Percentiles rank a stretch among this genome's conserved stretches.
phyloP scores from a whole-genome alignment of 768 basidiomycete genomes.

The Suillus luteus region DNA sequence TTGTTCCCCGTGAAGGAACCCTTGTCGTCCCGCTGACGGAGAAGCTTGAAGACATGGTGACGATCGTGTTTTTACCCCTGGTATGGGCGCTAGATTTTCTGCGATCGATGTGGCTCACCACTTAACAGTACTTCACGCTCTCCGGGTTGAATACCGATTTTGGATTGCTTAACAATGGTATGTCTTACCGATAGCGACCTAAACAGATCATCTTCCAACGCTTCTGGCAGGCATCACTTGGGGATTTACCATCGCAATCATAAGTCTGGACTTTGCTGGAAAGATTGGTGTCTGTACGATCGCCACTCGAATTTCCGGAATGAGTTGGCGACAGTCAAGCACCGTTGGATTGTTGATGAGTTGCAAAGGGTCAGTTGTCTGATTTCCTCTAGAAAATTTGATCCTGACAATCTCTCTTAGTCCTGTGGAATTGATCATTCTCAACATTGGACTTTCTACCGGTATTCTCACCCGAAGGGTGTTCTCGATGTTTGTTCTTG shows the following conservation, averaged over 20 bases:
- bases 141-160: constrained; percentile 91
- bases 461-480: constrained; percentile 76
- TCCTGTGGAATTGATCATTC: constrained; percentile 91
- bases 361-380: constrained; percentile 79
- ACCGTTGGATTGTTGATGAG: constrained; percentile 93
- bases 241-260: constrained; percentile 85
- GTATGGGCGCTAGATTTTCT: constrained; percentile 43
- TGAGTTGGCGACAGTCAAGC: constrained; percentile 77
- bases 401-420: constrained; percentile 36
- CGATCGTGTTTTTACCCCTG: constrained; percentile 86
- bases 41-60: constrained; percentile 92
- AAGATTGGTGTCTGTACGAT: constrained; percentile 86
- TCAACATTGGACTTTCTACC: constrained; percentile 88
- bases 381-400: constrained; percentile 17
- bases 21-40: constrained; percentile 84
- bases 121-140: constrained; percentile 82
- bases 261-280: constrained; percentile 74
- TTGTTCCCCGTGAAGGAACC: constrained; percentile 86
- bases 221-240: constrained; percentile 64
- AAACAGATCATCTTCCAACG: background rate
- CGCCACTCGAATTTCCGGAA: constrained; percentile 69
- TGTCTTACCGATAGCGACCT: constrained; percentile 1
- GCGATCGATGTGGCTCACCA: constrained; percentile 2
- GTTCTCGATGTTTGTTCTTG: constrained; percentile 95
- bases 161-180: constrained; percentile 77